Evolutionary conservation across 306 rosid genomes (phyloP), one percentile per base, ranked within the genome.

Genomic region (Fragaria ananassa): DNA sequence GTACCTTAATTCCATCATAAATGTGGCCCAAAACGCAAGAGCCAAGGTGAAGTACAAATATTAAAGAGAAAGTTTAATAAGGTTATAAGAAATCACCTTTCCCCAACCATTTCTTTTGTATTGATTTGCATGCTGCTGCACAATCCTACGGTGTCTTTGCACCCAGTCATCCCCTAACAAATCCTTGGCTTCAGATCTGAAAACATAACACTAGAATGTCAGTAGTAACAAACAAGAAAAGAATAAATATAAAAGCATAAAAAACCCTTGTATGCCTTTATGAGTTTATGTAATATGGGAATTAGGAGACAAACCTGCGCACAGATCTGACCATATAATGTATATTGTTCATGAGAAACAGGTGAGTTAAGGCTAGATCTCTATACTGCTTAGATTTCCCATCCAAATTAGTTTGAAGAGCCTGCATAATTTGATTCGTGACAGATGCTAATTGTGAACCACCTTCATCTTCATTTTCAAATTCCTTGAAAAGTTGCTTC

Each of bases 81-180:
- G 56, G 50, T 80, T 35, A 31, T 29, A 77, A 80, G 78, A 65
- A 35, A 72, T 45, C 44, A 95, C 99, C 99, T 95, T 95, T 70
- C 91, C 89, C 99, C 99, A 95, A 68, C 86, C 96, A 83, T 76
- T 91, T 81, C 99, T 92, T 82, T 90, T 95, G 88, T 92, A 95
- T 73, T 89, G 96, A 85, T 95, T 95, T 76, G 99, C 99, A 83
- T 95, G 92, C 83, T 95, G 97, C 83, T 92, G 99, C 81, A 95
- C 99, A 75, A 88, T 85, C 74, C 97, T 88, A 71, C 99, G 85
- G 80, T 95, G 97, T 56, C 92, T 83, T 76, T 91, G 97, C 79
- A 95, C 99, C 99, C 99, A 95, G 75, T 95, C 99, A 81, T 95
- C 99, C 50, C 99, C 99, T 37, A 95, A 90, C 83, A 92, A 87